phyloP scores from a whole-genome alignment of 2,329 filamentous ascomycete genomes.

The Penicillium sp. region DNA sequence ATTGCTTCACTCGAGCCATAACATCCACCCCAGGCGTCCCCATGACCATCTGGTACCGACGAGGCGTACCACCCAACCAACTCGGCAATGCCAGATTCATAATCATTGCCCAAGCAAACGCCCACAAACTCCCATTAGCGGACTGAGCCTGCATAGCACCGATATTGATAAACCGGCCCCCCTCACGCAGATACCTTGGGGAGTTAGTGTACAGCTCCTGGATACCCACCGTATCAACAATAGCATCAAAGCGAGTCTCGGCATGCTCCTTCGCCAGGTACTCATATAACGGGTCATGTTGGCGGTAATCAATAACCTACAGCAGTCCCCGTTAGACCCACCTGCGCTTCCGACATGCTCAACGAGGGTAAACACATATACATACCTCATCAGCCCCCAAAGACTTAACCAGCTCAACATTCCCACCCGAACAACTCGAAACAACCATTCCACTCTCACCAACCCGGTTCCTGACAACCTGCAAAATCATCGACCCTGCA shows the following conservation, averaged over 20 bases:
- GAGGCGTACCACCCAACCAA: not conserved
- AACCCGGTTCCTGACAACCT: not conserved
- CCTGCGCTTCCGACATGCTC: not conserved
- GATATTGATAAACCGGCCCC: not conserved
- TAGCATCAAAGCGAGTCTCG: not conserved
- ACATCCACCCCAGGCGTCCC: not conserved
- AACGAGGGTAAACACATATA: not conserved
- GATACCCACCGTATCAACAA: not conserved
- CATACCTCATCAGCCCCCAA: not conserved
- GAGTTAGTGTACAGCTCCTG: not conserved
- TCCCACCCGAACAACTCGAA: not conserved
- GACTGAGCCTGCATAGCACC: constrained; percentile 2
- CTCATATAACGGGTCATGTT: not conserved
- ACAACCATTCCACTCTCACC: not conserved
- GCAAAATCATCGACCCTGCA: not conserved
- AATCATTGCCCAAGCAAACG: not conserved
- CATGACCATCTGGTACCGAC: not conserved
- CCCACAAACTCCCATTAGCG: not conserved
- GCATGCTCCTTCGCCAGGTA: not conserved
- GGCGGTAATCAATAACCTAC: not conserved
- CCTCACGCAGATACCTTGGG: not conserved
- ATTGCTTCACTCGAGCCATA: not conserved
- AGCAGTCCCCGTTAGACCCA: not conserved
- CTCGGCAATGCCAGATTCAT: not conserved
- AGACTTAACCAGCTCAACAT: not conserved